Base-by-base conservation (phyloP, 2,329 filamentous ascomycete genomes). In the Aspergillus tanneri region DNA sequence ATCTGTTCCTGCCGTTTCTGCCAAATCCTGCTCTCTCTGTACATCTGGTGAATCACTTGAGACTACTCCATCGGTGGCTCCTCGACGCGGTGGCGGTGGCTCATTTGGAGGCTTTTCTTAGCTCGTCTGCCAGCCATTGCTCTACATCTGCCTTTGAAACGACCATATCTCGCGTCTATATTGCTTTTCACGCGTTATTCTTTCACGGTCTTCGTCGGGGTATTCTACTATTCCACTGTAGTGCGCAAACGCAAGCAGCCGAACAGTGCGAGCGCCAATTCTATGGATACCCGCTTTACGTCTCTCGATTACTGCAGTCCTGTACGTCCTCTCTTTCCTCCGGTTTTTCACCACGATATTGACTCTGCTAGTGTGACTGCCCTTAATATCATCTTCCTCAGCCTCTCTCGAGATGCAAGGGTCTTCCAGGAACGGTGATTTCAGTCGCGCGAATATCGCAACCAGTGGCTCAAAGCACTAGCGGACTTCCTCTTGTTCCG, bases 171-270 rank as follows among this genome's bases (percentile, higher is more conserved):
- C 39, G 32, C 5, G 35, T 55, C 2, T 23, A 42, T 18, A 37
- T 56, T n/a, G 47, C 49, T 8, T 56, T 54, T n/a, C 39, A 51
- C 22, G 49, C 46, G 14, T 36, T 56, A 7, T 56, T 53, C 47
- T 46, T 54, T 12, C 32, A n/a, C 55, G 22, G 27, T 55, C 0
- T 56, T 47, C n/a, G 2, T 49, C 8, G 45, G 21, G 2, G 24
- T 55, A 3, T 42, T 42, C 9, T 43, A 18, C 16, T 3, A 51
- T 11, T 18, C 43, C 0, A 27, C 16, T 1, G 10, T 44, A 12
- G 30, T 42, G 1, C 25, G 43, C 1, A 18, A 45, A 21, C 45
- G 45, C 34, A 50, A 25, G 28, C 47, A 47, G 36, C 22, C n/a
- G 16, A 23, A 38, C 41, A 19, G 38, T 28, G 8, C 30, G 24